A percentile compares a stretch with the other conserved stretches of the same genome.
Evolutionary conservation across 306 rosid genomes (phyloP).

Genomic region (Senna siamea): DNA sequence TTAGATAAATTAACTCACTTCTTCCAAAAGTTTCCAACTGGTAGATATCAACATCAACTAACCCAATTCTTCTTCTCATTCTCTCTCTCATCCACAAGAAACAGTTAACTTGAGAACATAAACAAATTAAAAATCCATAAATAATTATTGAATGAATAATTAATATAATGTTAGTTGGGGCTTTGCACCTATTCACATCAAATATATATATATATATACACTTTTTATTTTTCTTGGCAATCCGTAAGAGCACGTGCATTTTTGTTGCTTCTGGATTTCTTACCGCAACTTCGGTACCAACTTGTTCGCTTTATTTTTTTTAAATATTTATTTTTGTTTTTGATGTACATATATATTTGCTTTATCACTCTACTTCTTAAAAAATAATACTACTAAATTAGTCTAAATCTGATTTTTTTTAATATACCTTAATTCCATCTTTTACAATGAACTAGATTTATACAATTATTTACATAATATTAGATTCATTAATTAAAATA

Average conservation of each 20-base stretch:
- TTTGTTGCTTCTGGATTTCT: conserved; percentile 16
- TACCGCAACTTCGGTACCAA: not conserved
- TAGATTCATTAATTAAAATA: no score
- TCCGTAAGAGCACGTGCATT: not conserved
- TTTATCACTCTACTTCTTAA: not conserved
- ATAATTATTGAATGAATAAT: not conserved
- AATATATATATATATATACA: no score
- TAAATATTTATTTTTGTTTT: not conserved
- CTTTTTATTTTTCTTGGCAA: conserved; percentile 24
- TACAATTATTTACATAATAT: no score
- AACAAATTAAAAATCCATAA: not conserved
- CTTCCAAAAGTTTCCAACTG: conserved; percentile 40
- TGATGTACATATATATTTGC: no score
- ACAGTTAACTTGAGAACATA: conserved; percentile 28
- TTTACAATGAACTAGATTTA: no score
- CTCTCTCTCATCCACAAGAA: conserved; percentile 35
- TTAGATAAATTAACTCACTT: not conserved
- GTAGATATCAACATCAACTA: conserved; percentile 50
- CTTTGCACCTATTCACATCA: no score
- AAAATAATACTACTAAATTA: no score
- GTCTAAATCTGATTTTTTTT: no score
- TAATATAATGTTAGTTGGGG: conserved; percentile 26
- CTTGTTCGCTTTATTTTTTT: not conserved
- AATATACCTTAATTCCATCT: no score
- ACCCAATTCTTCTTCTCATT: conserved; percentile 9